phyloP scores from a whole-genome alignment of 1,139 yeast genomes.

The Candida freyschussii region DNA sequence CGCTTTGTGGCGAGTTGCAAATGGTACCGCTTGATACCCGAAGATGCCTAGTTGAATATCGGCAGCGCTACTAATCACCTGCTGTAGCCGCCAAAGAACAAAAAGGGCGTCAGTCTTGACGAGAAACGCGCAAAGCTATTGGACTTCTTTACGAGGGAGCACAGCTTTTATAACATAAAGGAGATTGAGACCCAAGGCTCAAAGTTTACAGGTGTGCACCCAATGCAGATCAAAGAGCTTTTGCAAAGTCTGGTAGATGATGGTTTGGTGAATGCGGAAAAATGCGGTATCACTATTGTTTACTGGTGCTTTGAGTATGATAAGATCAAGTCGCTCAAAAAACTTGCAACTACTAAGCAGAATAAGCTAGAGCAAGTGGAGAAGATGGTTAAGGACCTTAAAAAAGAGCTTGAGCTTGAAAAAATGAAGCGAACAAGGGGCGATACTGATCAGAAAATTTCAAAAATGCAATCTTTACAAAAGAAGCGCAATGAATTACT shows the following conservation, averaged over 20 bases:
- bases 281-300: constrained; percentile 49
- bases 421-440: constrained; percentile 6
- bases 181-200: constrained; percentile 46
- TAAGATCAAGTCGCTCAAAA: constrained; percentile 26
- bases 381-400: constrained; percentile 8
- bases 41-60: too few relatives aligned
- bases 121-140: constrained; percentile 38
- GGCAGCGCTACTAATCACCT: neutral
- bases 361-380: constrained; percentile 13
- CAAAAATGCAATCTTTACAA: constrained; percentile 3
- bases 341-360: constrained; percentile 14
- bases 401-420: constrained; percentile 14
- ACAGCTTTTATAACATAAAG: constrained; percentile 42
- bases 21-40: too few relatives aligned
- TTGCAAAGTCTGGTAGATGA: constrained; percentile 43
- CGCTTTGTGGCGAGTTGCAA: too few relatives aligned
- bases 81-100: constrained; percentile 25
- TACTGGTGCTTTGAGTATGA: constrained; percentile 51
- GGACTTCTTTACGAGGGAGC: constrained; percentile 37
- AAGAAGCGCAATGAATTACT: constrained; percentile 5
- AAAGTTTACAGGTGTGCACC: constrained; percentile 40
- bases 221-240: constrained; percentile 48
- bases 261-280: constrained; percentile 42
- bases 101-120: constrained; percentile 34
- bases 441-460: constrained; percentile 1